Evolutionary conservation across 768 basidiomycete species (phyloP), one percentile per base, ranked within the genome.

Genomic region (Epithele typhae): DNA sequence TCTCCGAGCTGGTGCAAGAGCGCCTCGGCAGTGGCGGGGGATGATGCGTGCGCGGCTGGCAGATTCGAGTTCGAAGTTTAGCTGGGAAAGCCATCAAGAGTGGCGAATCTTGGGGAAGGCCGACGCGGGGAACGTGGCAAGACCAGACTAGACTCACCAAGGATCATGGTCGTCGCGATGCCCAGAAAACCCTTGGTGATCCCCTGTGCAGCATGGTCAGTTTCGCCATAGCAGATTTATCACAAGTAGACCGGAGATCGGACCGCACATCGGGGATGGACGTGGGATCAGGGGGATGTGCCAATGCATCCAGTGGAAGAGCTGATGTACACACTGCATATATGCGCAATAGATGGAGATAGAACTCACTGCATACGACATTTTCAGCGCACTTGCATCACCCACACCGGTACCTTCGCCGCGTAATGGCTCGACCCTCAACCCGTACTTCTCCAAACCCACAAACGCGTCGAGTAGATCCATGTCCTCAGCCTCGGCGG

Each of bases 351-450:
- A n/a, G n/a, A n/a, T n/a, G n/a, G 27, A 14, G 42, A 35, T 17
- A 36, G 34, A 15, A 64, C 74, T 57, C 43, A 81, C 79, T 40
- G 75, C 76, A 61, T 82, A 79, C 17, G 78, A 77, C 79, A 81
- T 79, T 62, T 82, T 82, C 49, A 82, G 58, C 5, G 78, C 78
- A 50, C 79, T 82, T 1, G 79, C 81, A 52, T 76, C 78, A 4
- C 81, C 78, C 19, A 79, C 65, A 2, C 72, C 72, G 1, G 67
- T 66, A 23, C 71, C 74, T 43, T 76, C 73, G 19, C 73, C 76
- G 35, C 59, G 68, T 53, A 82, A 55, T 3, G 67, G 59, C 14
- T 68, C 71, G 9, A 77, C 62, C 54, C 71, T 75, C 18, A 78
- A 54, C 4, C 79, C 79, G 42, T 67, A 70, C 45, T 66, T 54